These are phyloP conservation scores for Fistulifera solaris DNA, from an alignment of 108 stramenopile species.

Conservation along the genomic window DNA sequence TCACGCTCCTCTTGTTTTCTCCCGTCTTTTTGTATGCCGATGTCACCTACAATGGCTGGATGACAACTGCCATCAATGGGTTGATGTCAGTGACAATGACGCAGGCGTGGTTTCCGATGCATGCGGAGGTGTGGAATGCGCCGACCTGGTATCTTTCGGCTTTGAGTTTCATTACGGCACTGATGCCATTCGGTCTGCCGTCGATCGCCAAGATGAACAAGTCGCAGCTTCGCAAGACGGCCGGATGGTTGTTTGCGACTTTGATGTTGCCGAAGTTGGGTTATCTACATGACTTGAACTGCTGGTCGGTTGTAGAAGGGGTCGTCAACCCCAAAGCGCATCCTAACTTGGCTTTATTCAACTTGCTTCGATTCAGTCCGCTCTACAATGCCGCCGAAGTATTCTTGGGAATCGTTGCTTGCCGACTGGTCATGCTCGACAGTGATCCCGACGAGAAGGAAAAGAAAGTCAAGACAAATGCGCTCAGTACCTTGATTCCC, in stretches of 20 bases:
- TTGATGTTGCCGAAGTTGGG: conserved; percentile 26
- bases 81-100: conserved; percentile 29
- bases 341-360: conserved; percentile 29
- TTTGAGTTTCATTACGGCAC: conserved; percentile 22
- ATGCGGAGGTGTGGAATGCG: conserved; percentile 41
- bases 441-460: conserved; percentile 6
- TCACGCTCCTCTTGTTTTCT: conserved; percentile 22
- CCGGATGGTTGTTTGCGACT: conserved; percentile 15
- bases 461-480: conserved; percentile 19
- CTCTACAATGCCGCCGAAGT: conserved; percentile 27
- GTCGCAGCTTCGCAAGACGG: conserved; percentile 17
- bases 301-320: conserved; percentile 24
- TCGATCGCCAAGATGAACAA: conserved; percentile 30
- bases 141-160: conserved; percentile 34
- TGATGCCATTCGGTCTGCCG: conserved; percentile 28
- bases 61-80: conserved; percentile 14
- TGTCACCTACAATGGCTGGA: conserved; percentile 19
- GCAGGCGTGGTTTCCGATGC: conserved; percentile 38
- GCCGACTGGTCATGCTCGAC: conserved; percentile 38
- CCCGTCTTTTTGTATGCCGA: conserved; percentile 39
- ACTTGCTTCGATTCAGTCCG: conserved; percentile 28
- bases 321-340: conserved; percentile 24
- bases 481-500: conserved; percentile 17
- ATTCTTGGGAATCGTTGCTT: conserved; percentile 26
- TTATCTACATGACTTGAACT: conserved; percentile 23